A percentile compares a stretch with the other conserved stretches of the same genome.
Evolutionary conservation across 352 stramenopile species (phyloP).

Genomic region (Aphanomyces stellatus): DNA sequence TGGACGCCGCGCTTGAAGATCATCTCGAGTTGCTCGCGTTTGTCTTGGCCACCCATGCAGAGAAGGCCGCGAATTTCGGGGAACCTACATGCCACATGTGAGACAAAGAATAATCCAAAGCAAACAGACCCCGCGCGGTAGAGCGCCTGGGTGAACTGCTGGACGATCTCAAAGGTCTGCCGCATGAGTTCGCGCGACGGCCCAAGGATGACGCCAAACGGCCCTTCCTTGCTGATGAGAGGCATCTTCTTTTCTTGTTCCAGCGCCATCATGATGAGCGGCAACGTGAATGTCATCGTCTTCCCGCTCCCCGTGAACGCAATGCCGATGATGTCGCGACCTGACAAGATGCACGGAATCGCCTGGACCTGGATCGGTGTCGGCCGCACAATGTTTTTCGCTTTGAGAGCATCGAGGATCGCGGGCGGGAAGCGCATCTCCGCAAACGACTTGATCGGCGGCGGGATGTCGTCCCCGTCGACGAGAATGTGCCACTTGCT

Average conservation of each 20-base stretch:
- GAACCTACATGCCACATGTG: conserved; percentile 23
- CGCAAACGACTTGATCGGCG: conserved; percentile 95
- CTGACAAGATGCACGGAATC: conserved; percentile 93
- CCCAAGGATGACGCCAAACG: conserved; percentile 95
- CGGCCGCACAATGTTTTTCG: conserved; percentile 94
- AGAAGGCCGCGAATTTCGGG: conserved; percentile 88
- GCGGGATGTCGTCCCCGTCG: conserved; percentile 93
- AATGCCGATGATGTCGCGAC: conserved; percentile 98
- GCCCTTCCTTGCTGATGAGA: conserved; percentile 90
- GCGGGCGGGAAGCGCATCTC: conserved; percentile 95
- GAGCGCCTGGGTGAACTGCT: conserved; percentile 87
- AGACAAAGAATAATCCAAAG: neutral
- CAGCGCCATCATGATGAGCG: conserved; percentile 94
- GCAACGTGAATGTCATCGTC: conserved; percentile 96
- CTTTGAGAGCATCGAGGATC: conserved; percentile 87
- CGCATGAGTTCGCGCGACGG: conserved; percentile 96
- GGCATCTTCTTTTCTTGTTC: conserved; percentile 95
- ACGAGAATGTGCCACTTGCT: conserved; percentile 98
- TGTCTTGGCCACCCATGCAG: conserved; percentile 94
- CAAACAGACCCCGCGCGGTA: conserved; percentile 29
- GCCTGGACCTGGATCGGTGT: conserved; percentile 99
- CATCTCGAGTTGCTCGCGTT: conserved; percentile 85
- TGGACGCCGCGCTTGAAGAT: conserved; percentile 88
- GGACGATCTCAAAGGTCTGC: conserved; percentile 97
- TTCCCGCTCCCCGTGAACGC: conserved; percentile 99